Conservation (phyloP, 108 stramenopile genomes). For the Conticribra weissflogii region DNA sequence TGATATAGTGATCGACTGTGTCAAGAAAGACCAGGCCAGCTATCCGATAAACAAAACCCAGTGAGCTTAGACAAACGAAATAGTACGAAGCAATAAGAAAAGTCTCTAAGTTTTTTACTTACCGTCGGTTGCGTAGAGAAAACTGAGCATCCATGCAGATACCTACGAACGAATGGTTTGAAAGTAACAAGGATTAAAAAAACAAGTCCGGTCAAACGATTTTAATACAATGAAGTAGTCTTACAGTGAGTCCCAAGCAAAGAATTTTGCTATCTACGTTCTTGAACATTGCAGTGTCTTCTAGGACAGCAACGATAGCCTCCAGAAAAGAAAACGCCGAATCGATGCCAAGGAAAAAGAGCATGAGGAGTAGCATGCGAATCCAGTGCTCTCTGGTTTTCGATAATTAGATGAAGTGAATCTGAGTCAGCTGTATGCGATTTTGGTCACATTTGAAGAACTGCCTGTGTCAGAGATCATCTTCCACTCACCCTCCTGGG, state of each 20-base stretch:
- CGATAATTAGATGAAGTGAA: no score
- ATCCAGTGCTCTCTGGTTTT: constrained; percentile 62
- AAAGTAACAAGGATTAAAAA: no score
- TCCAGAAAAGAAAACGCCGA: constrained; percentile 67
- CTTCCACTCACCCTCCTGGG: no score
- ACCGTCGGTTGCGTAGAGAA: constrained; percentile 66
- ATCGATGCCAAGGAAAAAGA: constrained; percentile 70
- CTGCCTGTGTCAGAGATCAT: no score
- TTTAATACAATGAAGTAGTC: no score
- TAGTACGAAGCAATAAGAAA: not conserved
- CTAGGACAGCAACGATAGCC: constrained; percentile 34
- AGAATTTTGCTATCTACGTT: constrained; percentile 25
- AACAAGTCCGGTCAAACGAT: no score
- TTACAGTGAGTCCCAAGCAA: constrained; percentile 27
- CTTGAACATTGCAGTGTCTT: constrained; percentile 26
- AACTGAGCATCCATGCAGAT: constrained; percentile 33
- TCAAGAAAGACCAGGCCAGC: constrained; percentile 44
- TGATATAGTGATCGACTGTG: constrained; percentile 69
- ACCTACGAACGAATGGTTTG: no score
- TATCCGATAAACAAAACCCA: not conserved
- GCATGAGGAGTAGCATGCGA: constrained; percentile 56
- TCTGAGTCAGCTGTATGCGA: no score
- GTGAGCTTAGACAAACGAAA: not conserved
- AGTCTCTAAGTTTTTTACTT: constrained; percentile 9
- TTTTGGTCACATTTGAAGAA: no score